Evolutionary conservation across 208 protist genomes (phyloP), one percentile per base, ranked within the genome.

Genomic region (Novymonas esmeraldas): DNA sequence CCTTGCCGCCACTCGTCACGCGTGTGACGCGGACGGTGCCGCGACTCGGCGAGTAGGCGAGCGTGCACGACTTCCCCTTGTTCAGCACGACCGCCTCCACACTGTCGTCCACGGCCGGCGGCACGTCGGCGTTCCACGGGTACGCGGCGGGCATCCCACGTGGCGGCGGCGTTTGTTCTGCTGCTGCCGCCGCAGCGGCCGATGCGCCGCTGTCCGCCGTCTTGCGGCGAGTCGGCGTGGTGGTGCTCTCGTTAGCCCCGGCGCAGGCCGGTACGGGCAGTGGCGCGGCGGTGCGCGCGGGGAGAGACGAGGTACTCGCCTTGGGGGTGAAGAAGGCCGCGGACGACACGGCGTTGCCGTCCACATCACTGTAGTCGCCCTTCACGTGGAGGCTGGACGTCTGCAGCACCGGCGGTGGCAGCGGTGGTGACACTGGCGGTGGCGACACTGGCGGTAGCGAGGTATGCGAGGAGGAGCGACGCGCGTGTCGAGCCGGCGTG

Each of bases 11-110:
- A 7, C 33, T 59, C 7, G 70, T 48, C 45, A 57, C 54, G 42
- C 64, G 73, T 0, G 65, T 71, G 44, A 89, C 67, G 14, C 49
- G 65, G 1, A 90, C 14, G 10, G 24, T 38, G 44, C 76, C 73
- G 1, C 59, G 65, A 1, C 42, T 48, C 9, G 58, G 20, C n/a
- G 42, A 70, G 57, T 79, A 85, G 39, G 71, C 68, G 11, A 87
- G 38, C 7, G 57, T 73, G 74, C 79, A 89, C 11, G 7, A 33
- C 52, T 59, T 54, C 2, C 66, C 59, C 34, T 73, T 74, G 54
- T 57, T 59, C 20, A 77, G 9, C 2, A 87, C 48, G 4, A 42
- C 29, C 6, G 70, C 75, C 16, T 65, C 39, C 52, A 74, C 61
- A 39, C 64, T 28, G 31, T 64, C 44, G 3, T 6, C 31, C 28